A percentile compares a stretch with the other conserved stretches of the same genome.
Conservation (phyloP, 306 rosid genomes). For the Vigna unguiculata region DNA sequence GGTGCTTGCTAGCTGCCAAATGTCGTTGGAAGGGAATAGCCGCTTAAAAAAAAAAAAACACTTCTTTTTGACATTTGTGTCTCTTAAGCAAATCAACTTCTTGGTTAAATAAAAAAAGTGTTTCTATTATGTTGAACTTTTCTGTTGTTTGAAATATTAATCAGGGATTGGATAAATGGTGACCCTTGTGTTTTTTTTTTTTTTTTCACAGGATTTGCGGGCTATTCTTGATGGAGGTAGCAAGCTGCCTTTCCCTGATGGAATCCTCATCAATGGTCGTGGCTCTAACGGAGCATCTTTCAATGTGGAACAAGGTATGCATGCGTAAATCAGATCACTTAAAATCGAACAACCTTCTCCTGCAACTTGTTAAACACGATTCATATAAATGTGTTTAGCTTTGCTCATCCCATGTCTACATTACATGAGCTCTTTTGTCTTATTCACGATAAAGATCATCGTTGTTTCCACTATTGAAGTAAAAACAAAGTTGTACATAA, state of each 20-base stretch:
- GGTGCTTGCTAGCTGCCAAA: too few relatives aligned
- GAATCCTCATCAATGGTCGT: conserved; percentile 93
- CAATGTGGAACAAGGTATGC: conserved; percentile 89
- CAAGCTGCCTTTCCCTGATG: conserved; percentile 81
- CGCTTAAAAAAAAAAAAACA: too few relatives aligned
- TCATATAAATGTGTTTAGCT: not conserved
- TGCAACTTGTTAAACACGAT: too few relatives aligned
- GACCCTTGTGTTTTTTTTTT: not conserved
- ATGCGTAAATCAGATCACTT: too few relatives aligned
- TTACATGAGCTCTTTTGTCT: not conserved
- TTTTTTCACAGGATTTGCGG: conserved; percentile 56
- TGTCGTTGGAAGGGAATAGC: too few relatives aligned
- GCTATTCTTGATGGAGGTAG: conserved; percentile 74
- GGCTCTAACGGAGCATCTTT: conserved; percentile 77
- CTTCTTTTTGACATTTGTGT: too few relatives aligned
- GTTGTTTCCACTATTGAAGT: not conserved
- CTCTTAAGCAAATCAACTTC: too few relatives aligned
- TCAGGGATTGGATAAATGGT: not conserved
- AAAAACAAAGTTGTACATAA: not conserved
- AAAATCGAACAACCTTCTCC: too few relatives aligned
- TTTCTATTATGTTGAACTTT: too few relatives aligned
- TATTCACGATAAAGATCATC: not conserved
- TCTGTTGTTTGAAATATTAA: too few relatives aligned
- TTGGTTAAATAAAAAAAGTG: too few relatives aligned
- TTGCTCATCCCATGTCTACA: not conserved